Evolutionary conservation across 345 rosid species (phyloP).

Genomic region (Eucalyptus cloeziana): DNA sequence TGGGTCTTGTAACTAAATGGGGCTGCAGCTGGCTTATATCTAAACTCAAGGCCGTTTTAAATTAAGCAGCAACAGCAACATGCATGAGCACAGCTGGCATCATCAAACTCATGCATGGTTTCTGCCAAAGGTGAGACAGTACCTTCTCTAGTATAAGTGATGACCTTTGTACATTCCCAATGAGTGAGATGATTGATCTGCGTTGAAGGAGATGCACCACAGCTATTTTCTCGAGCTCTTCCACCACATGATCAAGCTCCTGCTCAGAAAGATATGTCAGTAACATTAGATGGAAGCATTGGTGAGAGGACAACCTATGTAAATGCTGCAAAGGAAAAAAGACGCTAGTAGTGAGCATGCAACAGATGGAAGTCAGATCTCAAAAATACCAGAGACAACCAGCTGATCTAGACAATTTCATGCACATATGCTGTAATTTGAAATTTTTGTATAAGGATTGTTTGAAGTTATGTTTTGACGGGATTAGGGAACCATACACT

Average conservation of each 20-base stretch:
- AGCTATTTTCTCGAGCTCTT: conserved; percentile 96
- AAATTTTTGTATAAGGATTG: neutral
- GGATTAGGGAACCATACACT: conserved; percentile 14
- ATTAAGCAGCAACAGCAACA: neutral
- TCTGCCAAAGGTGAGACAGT: neutral
- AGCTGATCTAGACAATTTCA: neutral
- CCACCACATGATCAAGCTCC: conserved; percentile 98
- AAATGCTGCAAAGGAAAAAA: neutral
- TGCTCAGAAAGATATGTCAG: conserved; percentile 4
- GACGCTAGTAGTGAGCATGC: neutral
- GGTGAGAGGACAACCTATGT: neutral
- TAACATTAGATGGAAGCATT: neutral
- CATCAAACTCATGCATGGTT: neutral
- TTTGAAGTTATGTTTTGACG: neutral
- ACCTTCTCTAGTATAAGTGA: conserved; percentile 95
- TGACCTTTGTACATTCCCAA: conserved; percentile 89
- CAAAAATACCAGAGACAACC: neutral
- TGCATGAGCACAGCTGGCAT: neutral
- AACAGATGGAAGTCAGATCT: neutral
- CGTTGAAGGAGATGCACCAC: conserved; percentile 75
- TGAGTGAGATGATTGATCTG: conserved; percentile 90
- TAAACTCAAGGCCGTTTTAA: neutral
- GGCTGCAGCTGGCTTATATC: neutral
- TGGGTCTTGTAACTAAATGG: neutral
- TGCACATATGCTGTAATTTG: neutral